Base-by-base conservation (phyloP, 352 stramenopile species). In the Globisporangium solare region DNA sequence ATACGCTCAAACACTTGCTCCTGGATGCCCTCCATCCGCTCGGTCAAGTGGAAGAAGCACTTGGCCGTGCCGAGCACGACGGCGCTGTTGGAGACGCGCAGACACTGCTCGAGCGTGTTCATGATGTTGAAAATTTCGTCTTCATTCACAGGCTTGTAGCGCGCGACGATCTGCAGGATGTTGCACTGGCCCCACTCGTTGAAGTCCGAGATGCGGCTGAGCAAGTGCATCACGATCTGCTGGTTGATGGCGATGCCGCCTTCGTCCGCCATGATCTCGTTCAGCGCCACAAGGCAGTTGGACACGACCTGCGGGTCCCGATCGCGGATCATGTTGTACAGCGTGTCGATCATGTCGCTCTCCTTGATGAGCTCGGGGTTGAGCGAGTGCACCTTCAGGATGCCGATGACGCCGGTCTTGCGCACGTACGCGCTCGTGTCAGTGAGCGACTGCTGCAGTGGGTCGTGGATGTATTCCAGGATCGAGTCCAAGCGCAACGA, bases 281-380 rank as follows among this genome's bases (percentile, higher is more conserved):
- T 97, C 13, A 99, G 72, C 13, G 97, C 97, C 45, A 98, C 78
- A 40, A 99, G 82, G 63, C 89, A 97, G 77, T 99, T 99, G 40
- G 83, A 94, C 41, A 99, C 97, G 22, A 99, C 97, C 57, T 97
- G 88, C 35, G 94, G 83, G 71, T 99, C 97, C n/a, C 87, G 83
- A 75, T 99, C 97, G 41, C 93, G 79, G 54, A 99, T 89, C 94
- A 99, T 99, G 72, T 99, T 97, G 76, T 99, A 98, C 21, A 99
- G 78, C 60, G 92, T 98, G 76, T 99, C 95, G 46, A 99, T 95
- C 79, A 99, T 97, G 63, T 95, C 88, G 55, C 79, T 94, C 60
- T 97, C 85, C 51, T 88, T 86, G 54, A 98, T 96, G 12, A 96
- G 79, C 40, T 97, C 92, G 18, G 88, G 86, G 71, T 95, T 92